These are phyloP conservation scores for Jackrogersella multiformis DNA, from an alignment of 495 filamentous ascomycete species.

Conservation along the genomic window DNA sequence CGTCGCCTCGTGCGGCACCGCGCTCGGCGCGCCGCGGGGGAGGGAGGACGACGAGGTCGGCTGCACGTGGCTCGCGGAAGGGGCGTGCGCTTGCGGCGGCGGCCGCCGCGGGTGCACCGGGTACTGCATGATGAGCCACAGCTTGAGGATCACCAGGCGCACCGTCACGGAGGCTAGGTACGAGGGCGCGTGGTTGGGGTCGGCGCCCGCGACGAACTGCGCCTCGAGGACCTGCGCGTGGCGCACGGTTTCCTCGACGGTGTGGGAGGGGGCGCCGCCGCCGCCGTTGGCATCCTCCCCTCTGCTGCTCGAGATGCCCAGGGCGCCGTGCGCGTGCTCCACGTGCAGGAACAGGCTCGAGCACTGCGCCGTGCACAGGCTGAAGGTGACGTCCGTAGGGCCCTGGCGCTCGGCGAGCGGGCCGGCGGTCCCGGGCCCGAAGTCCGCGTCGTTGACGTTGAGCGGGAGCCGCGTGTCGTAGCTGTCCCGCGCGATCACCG, in stretches of 20 bases:
- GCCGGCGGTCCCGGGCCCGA: conserved; percentile 63
- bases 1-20: conserved; percentile 40
- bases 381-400: conserved; percentile 77
- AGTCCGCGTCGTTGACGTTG: conserved; percentile 77
- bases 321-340: conserved; percentile 37
- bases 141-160: conserved; percentile 67
- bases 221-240: conserved; percentile 44
- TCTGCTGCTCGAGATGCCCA: background rate
- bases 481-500: conserved; percentile 65
- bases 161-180: conserved; percentile 44
- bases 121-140: conserved; percentile 71
- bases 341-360: conserved; percentile 59
- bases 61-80: too few species aligned
- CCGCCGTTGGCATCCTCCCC: background rate
- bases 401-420: conserved; percentile 60
- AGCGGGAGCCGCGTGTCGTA: conserved; percentile 71
- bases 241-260: conserved; percentile 40
- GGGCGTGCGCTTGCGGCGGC: background rate
- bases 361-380: conserved; percentile 65
- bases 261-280: conserved; percentile 8
- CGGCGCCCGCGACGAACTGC: conserved; percentile 42
- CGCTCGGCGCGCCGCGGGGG: background rate
- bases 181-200: conserved; percentile 35
- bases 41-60: background rate
- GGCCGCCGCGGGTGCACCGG: conserved; percentile 56